Percentiles rank a stretch among this genome's conserved stretches.
phyloP scores from a whole-genome alignment of 2,329 filamentous ascomycete genomes.

The Raffaelea ambrosiae region DNA sequence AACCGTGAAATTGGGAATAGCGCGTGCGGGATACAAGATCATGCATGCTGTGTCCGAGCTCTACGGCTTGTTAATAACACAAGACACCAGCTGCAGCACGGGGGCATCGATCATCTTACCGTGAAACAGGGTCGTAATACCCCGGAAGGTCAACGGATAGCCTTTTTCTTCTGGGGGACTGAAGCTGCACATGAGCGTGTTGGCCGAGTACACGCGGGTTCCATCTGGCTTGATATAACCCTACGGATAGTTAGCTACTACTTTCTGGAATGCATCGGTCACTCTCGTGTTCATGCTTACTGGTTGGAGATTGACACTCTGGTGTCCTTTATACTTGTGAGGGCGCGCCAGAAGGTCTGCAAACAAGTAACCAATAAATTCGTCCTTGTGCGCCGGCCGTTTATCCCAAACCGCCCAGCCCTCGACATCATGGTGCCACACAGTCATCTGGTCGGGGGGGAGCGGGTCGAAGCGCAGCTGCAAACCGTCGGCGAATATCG shows the following conservation, averaged over 20 bases:
- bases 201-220: not conserved
- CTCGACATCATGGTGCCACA: not conserved
- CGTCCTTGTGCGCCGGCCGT: not conserved
- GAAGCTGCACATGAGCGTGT: not conserved
- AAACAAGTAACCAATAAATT: not conserved
- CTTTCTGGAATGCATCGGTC: no score
- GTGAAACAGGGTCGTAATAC: not conserved
- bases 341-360: not conserved
- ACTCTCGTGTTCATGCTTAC: not conserved
- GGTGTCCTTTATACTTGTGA: not conserved
- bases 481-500: not conserved
- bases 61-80: not conserved
- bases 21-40: not conserved
- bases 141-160: not conserved
- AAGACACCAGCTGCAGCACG: no score
- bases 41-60: slow-evolving; percentile 1
- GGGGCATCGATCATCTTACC: not conserved
- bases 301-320: not conserved
- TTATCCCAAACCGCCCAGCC: not conserved
- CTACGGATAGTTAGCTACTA: not conserved
- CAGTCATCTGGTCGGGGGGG: not conserved
- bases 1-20: not conserved
- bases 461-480: not conserved
- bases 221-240: not conserved
- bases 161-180: not conserved